Conservation (phyloP, 495 filamentous ascomycete genomes). For the Podospora tetraspora region DNA sequence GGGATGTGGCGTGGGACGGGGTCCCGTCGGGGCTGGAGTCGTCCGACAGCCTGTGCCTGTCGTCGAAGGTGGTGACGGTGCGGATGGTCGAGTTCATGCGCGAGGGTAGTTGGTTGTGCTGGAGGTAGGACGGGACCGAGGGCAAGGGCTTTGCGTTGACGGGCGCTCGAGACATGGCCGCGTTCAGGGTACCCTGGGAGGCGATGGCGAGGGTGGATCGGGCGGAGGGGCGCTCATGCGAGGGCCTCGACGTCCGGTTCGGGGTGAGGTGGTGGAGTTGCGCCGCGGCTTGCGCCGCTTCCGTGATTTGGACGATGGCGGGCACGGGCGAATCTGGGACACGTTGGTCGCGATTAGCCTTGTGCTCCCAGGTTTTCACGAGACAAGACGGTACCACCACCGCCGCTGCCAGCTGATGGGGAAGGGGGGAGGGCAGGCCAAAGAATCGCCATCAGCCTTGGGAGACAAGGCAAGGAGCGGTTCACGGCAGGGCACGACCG, state of each 20-base stretch:
- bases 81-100: slow-evolving; percentile 44
- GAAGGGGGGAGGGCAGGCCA: neutral
- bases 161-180: slow-evolving; percentile 29
- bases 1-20: slow-evolving; percentile 32
- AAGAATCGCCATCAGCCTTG: neutral
- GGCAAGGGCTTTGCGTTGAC: slow-evolving; percentile 21
- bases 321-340: slow-evolving; percentile 8
- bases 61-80: slow-evolving; percentile 42
- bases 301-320: slow-evolving; percentile 1
- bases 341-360: slow-evolving; percentile 2
- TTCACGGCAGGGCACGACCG: neutral
- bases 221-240: slow-evolving; percentile 21
- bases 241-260: slow-evolving; percentile 16
- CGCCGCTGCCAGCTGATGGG: neutral
- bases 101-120: slow-evolving; percentile 11
- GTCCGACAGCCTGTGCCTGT: slow-evolving; percentile 21
- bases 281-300: slow-evolving; percentile 19
- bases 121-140: slow-evolving; percentile 7
- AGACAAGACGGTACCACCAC: neutral
- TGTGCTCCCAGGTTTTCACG: neutral
- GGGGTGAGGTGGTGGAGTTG: slow-evolving; percentile 8
- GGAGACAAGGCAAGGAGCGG: neutral
- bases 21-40: slow-evolving; percentile 29
- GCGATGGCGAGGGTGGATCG: slow-evolving; percentile 29
- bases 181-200: slow-evolving; percentile 34